phyloP scores from a whole-genome alignment of 345 rosid genomes.

The Anastatica hierochuntica region DNA sequence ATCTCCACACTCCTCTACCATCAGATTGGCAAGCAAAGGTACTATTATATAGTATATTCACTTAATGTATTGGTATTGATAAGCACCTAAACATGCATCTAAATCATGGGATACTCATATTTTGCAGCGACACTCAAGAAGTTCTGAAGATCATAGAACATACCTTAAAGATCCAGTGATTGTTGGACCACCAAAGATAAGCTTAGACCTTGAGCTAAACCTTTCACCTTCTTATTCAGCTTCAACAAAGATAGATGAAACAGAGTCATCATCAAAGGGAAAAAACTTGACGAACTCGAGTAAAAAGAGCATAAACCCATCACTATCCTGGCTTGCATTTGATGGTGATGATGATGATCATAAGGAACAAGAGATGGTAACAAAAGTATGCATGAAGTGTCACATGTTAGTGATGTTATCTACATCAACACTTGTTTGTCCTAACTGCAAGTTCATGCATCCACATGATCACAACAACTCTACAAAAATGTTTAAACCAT shows the following conservation, averaged over 20 bases:
- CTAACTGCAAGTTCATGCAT: conserved; percentile 91
- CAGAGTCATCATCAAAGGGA: conserved; percentile 11
- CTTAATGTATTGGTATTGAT: not conserved
- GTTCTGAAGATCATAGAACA: conserved; percentile 40
- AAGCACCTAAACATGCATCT: conserved; percentile 14
- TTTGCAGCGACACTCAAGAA: conserved; percentile 24
- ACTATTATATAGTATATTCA: not conserved
- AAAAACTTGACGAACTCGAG: conserved; percentile 18
- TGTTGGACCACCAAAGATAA: conserved; percentile 28
- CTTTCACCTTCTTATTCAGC: conserved; percentile 39
- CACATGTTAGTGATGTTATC: conserved; percentile 84
- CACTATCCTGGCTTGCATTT: conserved; percentile 43
- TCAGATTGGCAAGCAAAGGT: conserved; percentile 23
- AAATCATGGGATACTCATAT: not conserved
- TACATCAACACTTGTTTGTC: conserved; percentile 68
- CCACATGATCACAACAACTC: conserved; percentile 43
- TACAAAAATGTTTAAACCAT: conserved; percentile 36
- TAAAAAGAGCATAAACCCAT: conserved; percentile 14
- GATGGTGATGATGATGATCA: conserved; percentile 25
- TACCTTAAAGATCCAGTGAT: conserved; percentile 29
- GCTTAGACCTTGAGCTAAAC: conserved; percentile 74
- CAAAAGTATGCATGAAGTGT: conserved; percentile 63
- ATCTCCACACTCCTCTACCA: conserved; percentile 21
- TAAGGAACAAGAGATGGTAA: conserved; percentile 54
- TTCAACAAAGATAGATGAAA: conserved; percentile 8